These are phyloP conservation scores for Sarcomyxa edulis DNA, from an alignment of 768 basidiomycete genomes.

Conservation along the genomic window DNA sequence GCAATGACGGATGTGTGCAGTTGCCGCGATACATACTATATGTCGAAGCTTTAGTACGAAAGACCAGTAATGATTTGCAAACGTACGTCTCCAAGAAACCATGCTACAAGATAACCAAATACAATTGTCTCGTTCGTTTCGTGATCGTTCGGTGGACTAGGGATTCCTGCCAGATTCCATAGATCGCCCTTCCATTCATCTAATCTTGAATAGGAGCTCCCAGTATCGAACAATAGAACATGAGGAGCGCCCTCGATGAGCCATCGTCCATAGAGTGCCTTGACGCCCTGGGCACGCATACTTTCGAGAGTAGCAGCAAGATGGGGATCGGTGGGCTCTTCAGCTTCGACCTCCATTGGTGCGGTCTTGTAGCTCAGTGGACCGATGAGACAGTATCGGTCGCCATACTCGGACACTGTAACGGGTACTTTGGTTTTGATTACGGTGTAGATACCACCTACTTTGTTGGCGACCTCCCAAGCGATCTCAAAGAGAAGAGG, in stretches of 20 bases:
- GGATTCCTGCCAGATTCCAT: constrained; percentile 98
- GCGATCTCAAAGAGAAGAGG: constrained; percentile 91
- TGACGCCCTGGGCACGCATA: constrained; percentile 90
- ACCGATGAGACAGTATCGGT: constrained; percentile 93
- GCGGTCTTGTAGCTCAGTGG: constrained; percentile 98
- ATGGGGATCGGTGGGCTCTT: constrained; percentile 81
- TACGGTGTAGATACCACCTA: constrained; percentile 99
- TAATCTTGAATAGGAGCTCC: constrained; percentile 77
- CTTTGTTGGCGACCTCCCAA: constrained; percentile 99
- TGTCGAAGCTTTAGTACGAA: constrained; percentile 5
- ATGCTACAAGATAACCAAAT: constrained; percentile 96
- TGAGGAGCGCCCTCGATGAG: constrained; percentile 95
- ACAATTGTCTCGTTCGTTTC: constrained; percentile 98
- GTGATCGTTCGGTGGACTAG: constrained; percentile 91
- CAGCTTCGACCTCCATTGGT: constrained; percentile 96
- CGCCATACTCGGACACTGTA: constrained; percentile 93
- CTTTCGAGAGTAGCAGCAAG: constrained; percentile 69
- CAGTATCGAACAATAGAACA: constrained; percentile 94
- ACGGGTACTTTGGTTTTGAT: constrained; percentile 99
- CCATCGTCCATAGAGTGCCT: constrained; percentile 95
- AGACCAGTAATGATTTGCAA: not conserved
- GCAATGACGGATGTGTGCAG: constrained; percentile 85
- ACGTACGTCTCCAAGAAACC: constrained; percentile 98
- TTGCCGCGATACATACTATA: constrained; percentile 77
- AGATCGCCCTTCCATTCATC: constrained; percentile 99